Evolutionary conservation across 805 yeast genomes (phyloP), one percentile per base, ranked within the genome.

Genomic region (Candida ficus): DNA sequence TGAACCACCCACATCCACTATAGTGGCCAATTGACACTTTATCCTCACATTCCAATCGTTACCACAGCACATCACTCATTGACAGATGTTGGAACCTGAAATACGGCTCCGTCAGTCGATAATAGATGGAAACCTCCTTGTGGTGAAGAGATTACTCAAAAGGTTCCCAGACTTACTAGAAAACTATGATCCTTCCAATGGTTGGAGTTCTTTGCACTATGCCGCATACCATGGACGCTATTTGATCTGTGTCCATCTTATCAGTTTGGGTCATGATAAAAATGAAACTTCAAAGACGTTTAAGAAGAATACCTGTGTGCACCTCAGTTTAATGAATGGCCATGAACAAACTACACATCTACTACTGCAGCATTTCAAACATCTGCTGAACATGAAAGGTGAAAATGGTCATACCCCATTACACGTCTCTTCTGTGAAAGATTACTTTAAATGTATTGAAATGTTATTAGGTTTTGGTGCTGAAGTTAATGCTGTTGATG

Each of bases 161-260:
- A 68, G 88, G 29, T 81, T 70, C 48, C 93, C 95, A 0, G 80
- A 77, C 25, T 66, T 85, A 29, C 58, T 87, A 46, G 80, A 78
- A 44, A 83, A 85, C 54, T 67, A 78, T 19, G 84, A 88, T 54
- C 75, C 88, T 5, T 23, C 56, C 18, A 78, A 80, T 53, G 96
- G 96, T 2, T 87, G 95, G 95, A 71, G 84, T 13, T 80, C 83
- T 29, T 64, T 87, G 35, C 96, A 87, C 58, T 85, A 86, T 59
- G 89, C 95, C 0, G 78, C 91, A 4, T 82, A 57, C 52, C 64
- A 82, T 53, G 93, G 95, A 32, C 72, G 81, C 45, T 81, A 80
- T 51, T 71, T 82, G 40, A 70, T 85, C 12, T 82, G 89, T 58
- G 82, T 70, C 25, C 68, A 66, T 48, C 61, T 82, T 35, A 67